Percentiles rank a stretch among this genome's conserved stretches.
phyloP scores from a whole-genome alignment of 371 early-diverging fungal genomes.

The Blyttiomyces sp. region DNA sequence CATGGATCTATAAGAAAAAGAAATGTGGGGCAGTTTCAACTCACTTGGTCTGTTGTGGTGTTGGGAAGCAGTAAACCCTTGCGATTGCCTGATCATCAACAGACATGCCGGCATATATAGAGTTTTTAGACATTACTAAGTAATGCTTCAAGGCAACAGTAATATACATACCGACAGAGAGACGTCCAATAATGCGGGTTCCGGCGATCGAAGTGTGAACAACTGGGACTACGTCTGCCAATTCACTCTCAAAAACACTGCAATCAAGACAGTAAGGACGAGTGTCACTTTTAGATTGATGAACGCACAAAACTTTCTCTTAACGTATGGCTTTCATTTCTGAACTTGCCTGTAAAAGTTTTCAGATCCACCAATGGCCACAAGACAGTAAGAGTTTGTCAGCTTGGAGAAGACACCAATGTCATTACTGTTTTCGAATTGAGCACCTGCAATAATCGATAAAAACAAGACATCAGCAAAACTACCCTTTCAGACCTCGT shows the following conservation, averaged over 20 bases:
- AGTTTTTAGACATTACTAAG: not conserved
- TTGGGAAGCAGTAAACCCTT: conserved; percentile 96
- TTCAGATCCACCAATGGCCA: conserved; percentile 97
- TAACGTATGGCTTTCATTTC: no score
- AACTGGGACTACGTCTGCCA: conserved; percentile 96
- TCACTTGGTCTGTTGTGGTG: conserved; percentile 94
- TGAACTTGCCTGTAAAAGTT: conserved; percentile 86
- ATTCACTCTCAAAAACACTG: conserved; percentile 93
- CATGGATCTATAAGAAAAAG: no score
- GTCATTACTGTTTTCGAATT: conserved; percentile 99
- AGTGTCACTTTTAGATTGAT: no score
- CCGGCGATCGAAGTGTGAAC: conserved; percentile 98
- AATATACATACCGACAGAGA: conserved; percentile 71
- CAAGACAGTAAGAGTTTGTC: conserved; percentile 99
- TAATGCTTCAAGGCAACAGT: not conserved
- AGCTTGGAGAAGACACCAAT: conserved; percentile 98
- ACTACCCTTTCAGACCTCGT: no score
- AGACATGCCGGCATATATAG: not conserved
- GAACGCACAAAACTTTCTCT: no score
- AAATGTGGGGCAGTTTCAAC: not conserved
- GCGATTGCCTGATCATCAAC: conserved; percentile 66
- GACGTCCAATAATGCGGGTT: conserved; percentile 95
- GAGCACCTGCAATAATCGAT: conserved; percentile 59
- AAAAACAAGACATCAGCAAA: no score
- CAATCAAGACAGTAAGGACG: not conserved